Conservation (phyloP, 768 basidiomycete species). For the Pleurotus ostreatus region DNA sequence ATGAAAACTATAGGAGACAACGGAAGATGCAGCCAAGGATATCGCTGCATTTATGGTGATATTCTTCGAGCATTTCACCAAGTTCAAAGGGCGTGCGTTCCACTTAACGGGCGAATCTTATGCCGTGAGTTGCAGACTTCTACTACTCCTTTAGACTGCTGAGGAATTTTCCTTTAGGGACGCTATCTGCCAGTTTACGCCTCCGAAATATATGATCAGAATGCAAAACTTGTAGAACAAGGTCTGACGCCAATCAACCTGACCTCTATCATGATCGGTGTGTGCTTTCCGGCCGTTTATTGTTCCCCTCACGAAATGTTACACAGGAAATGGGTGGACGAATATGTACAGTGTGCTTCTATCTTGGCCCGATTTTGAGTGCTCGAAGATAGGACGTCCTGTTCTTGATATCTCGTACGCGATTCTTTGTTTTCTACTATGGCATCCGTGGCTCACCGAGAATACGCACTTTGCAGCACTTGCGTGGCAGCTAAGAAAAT, state of each 20-base stretch:
- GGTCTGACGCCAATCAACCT: constrained; percentile 62
- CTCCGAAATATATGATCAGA: constrained; percentile 75
- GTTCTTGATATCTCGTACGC: constrained; percentile 44
- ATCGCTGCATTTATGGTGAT: constrained; percentile 67
- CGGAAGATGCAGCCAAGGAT: constrained; percentile 65
- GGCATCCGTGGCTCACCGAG: constrained; percentile 31
- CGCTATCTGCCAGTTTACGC: constrained; percentile 74
- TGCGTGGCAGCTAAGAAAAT: constrained; percentile 58
- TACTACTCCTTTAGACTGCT: neutral
- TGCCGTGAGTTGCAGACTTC: constrained; percentile 41
- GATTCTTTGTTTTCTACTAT: constrained; percentile 20
- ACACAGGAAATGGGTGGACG: constrained; percentile 58
- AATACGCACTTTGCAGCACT: constrained; percentile 33
- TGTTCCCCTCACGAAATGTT: neutral
- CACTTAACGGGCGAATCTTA: constrained; percentile 77
- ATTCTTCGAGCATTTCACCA: constrained; percentile 70
- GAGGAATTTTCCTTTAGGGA: constrained; percentile 34
- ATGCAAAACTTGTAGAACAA: constrained; percentile 43
- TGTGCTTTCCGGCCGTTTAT: constrained; percentile 11
- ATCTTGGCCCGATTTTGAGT: constrained; percentile 48
- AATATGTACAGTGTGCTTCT: constrained; percentile 43
- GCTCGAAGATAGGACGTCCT: constrained; percentile 48
- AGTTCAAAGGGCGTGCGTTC: constrained; percentile 64
- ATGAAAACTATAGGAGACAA: constrained; percentile 40
- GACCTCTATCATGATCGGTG: constrained; percentile 68